A percentile compares a stretch with the other conserved stretches of the same genome.
These are phyloP conservation scores for Saccharata proteae DNA, from an alignment of 2,329 filamentous ascomycete species.

Conservation along the genomic window DNA sequence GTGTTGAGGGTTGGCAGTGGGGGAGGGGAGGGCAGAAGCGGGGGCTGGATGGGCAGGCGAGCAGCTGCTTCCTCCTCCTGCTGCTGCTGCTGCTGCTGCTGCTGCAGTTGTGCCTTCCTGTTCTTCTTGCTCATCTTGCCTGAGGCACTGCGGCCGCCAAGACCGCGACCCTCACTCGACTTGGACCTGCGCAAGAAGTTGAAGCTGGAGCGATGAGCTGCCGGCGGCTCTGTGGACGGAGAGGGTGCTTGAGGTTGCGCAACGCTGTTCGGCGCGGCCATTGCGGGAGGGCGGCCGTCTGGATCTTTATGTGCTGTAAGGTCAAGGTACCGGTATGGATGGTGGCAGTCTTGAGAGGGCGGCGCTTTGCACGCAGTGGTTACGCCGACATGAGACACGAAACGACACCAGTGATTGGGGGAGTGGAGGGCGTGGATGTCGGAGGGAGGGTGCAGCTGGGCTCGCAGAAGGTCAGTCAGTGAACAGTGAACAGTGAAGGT, in stretches of 20 bases:
- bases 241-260: background rate
- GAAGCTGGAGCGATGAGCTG: conserved; percentile 21
- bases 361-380: conserved; percentile 3
- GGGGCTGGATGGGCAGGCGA: conserved; percentile 45
- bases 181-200: conserved; percentile 25
- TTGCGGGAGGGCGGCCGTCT: too few species aligned
- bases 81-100: conserved; percentile 43
- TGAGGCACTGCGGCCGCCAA: conserved; percentile 17
- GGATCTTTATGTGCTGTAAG: too few species aligned
- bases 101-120: conserved; percentile 34
- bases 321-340: conserved; percentile 4
- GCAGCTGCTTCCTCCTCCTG: conserved; percentile 45
- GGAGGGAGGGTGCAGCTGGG: too few species aligned
- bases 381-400: conserved; percentile 7
- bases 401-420: too few species aligned
- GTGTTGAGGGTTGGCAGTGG: conserved; percentile 39
- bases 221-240: background rate
- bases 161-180: conserved; percentile 16
- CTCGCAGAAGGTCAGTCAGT: too few species aligned
- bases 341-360: conserved; percentile 1
- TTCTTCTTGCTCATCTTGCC: conserved; percentile 45
- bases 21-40: conserved; percentile 41
- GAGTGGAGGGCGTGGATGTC: too few species aligned
- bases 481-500: too few species aligned
- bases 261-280: conserved; percentile 1